Evolutionary conservation across 495 filamentous ascomycete species (phyloP), one percentile per base, ranked within the genome.

Genomic region (Thermothielavioides terrestris): DNA sequence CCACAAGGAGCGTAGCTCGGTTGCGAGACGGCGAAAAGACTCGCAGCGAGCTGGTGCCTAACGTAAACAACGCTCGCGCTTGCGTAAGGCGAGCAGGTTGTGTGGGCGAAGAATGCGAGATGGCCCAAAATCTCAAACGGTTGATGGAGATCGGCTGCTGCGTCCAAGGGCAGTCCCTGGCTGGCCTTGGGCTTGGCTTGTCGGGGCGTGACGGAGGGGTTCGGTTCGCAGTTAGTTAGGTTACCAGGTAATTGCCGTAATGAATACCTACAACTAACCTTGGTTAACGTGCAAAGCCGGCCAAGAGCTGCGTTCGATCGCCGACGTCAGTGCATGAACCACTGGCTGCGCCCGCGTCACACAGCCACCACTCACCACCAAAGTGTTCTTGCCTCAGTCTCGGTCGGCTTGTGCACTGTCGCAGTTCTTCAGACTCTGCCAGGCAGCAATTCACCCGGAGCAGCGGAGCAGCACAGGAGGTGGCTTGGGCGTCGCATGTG

Each of bases 321-420:
- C 55, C 67, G 62, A 72, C 65, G 67, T 69, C 69, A 72, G 68
- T 63, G 66, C 68, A 67, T 67, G 54, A 67, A 64, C 38, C n/a
- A 57, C 49, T 44, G 11, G n/a, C n/a, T n/a, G n/a, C n/a, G n/a
- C n/a, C n/a, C n/a, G n/a, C n/a, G n/a, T n/a, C n/a, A n/a, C n/a
- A n/a, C n/a, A n/a, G n/a, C 50, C 49, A 18, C n/a, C 20, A 4
- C 28, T 34, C 22, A 25, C 26, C 37, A 18, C 25, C 45, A 31
- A 37, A 30, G 4, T 9, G n/a, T 12, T 4, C 17, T 32, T 23
- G 21, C 12, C 25, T 28, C 30, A 7, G 30, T n/a, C n/a, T n/a
- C 15, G 7, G 17, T 25, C 45, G 38, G 46, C 50, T 39, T 49
- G 39, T 54, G 28, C 27, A 31, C 15, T 36, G 38, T 52, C 25